Evolutionary conservation across 768 basidiomycete genomes (phyloP).

Genomic region (Suillus alpinus): DNA sequence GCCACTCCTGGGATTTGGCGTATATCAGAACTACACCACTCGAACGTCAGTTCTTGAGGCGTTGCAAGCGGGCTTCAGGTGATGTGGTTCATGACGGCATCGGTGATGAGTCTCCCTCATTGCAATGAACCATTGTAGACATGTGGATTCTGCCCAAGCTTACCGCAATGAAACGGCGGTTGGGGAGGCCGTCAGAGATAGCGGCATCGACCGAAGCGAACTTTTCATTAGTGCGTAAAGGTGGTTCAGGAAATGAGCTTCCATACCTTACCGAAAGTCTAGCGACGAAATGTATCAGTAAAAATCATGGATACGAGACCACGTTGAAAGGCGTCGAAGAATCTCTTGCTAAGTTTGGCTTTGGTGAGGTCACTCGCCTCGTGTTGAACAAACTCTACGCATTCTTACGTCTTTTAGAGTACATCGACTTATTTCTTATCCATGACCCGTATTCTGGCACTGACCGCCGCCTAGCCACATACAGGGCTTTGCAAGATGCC

Average conservation of each 20-base stretch:
- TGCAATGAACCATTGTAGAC: conserved; percentile 37
- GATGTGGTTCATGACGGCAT: conserved; percentile 4
- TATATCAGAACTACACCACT: conserved; percentile 64
- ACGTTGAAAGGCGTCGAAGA: conserved; percentile 57
- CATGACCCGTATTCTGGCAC: conserved; percentile 69
- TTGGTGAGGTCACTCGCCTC: conserved; percentile 43
- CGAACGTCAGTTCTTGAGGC: conserved; percentile 57
- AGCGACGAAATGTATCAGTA: conserved; percentile 67
- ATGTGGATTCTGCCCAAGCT: conserved; percentile 70
- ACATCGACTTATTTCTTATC: conserved; percentile 76
- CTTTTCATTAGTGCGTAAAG: conserved; percentile 64
- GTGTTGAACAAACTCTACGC: not conserved
- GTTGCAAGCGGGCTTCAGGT: conserved; percentile 66
- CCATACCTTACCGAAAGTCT: conserved; percentile 3
- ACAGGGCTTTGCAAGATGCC: conserved; percentile 65
- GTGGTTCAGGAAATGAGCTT: not conserved
- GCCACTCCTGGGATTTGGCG: conserved; percentile 68
- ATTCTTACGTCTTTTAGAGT: conserved; percentile 34
- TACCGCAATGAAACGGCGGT: conserved; percentile 67
- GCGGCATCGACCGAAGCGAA: conserved; percentile 53
- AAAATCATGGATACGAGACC: conserved; percentile 59
- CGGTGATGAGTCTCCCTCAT: not conserved
- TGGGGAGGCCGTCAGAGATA: conserved; percentile 55
- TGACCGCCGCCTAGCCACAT: conserved; percentile 65
- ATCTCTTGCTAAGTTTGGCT: conserved; percentile 56